Base-by-base conservation (phyloP, 2,329 filamentous ascomycete genomes). In the Fusarium aywerte region DNA sequence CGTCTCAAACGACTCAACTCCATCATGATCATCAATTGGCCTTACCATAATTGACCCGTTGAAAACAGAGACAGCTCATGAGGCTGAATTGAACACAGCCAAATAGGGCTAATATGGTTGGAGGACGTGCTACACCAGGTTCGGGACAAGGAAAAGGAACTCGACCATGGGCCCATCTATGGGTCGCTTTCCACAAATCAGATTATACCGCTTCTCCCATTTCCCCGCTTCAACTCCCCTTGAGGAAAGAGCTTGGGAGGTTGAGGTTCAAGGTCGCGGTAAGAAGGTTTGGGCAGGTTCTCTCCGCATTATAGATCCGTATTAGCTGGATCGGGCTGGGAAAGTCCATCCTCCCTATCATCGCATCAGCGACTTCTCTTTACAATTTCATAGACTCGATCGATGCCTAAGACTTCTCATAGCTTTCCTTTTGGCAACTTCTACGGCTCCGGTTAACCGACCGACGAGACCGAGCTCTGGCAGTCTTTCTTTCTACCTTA, bases 251-350 rank as follows among this genome's bases (percentile, higher is more conserved):
- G 52, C 52, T 48, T 62, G 36, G 50, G 33, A 58, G 33, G 33
- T 16, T 21, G 16, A 44, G 35, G 18, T 54, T 9, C 38, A 35
- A 33, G 44, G 58, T 58, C 31, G 29, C 16, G 20, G 44, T 33
- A 67, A 66, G 62, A 62, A 62, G 52, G 50, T 67, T 67, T 67
- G 64, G 52, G 58, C 35, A 66, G 63, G 49, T 51, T 53, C 56
- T 68, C 65, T 65, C 65, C 65, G 60, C 65, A 62, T 58, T 60
- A 40, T 44, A 39, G 35, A 66, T 48, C 31, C 45, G 32, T 48
- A 23, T 18, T 48, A 36, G 21, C 23, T 48, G 45, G 23, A 48
- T 51, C 32, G 51, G 27, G 50, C 65, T 68, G 61, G 61, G 65
- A 68, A 68, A 40, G 38, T 36, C 33, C 27, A 38, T 64, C 43